Conservation (phyloP, 306 rosid species). For the Prunus dulcis region DNA sequence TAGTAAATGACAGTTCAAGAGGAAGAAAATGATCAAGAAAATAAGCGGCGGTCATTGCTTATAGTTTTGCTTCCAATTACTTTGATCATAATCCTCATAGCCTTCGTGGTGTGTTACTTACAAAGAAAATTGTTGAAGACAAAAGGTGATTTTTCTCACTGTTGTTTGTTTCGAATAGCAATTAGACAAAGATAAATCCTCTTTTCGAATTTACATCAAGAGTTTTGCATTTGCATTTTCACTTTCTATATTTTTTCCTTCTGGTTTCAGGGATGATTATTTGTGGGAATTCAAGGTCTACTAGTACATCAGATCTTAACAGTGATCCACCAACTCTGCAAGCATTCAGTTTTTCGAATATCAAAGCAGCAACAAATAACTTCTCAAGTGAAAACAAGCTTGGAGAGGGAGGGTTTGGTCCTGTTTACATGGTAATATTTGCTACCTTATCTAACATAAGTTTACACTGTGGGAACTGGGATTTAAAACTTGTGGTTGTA, state of each 20-base stretch:
- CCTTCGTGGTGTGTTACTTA: slow-evolving; percentile 7
- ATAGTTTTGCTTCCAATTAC: slow-evolving; percentile 20
- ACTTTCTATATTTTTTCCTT: neutral
- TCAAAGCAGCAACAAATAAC: slow-evolving; percentile 30
- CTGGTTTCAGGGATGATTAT: slow-evolving; percentile 5
- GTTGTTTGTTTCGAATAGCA: neutral
- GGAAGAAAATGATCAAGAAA: slow-evolving; percentile 10
- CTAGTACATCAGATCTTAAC: neutral
- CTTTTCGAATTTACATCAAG: neutral
- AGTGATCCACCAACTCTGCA: slow-evolving; percentile 16
- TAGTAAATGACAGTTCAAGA: slow-evolving; percentile 20
- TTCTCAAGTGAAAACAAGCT: slow-evolving; percentile 34
- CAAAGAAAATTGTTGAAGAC: slow-evolving; percentile 9
- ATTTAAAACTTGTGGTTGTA: neutral
- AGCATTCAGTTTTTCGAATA: slow-evolving; percentile 22
- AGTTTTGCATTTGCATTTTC: neutral
- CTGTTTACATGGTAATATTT: slow-evolving; percentile 33
- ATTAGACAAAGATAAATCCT: neutral
- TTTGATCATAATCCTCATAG: slow-evolving; percentile 8
- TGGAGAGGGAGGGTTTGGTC: slow-evolving; percentile 41
- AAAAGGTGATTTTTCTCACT: slow-evolving; percentile 14
- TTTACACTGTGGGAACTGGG: neutral
- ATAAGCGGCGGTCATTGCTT: slow-evolving; percentile 8
- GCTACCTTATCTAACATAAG: no score
- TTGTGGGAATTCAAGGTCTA: neutral